These are phyloP conservation scores for Nothomitra cinnamomea DNA, from an alignment of 2,329 filamentous ascomycete genomes.

Conservation along the genomic window DNA sequence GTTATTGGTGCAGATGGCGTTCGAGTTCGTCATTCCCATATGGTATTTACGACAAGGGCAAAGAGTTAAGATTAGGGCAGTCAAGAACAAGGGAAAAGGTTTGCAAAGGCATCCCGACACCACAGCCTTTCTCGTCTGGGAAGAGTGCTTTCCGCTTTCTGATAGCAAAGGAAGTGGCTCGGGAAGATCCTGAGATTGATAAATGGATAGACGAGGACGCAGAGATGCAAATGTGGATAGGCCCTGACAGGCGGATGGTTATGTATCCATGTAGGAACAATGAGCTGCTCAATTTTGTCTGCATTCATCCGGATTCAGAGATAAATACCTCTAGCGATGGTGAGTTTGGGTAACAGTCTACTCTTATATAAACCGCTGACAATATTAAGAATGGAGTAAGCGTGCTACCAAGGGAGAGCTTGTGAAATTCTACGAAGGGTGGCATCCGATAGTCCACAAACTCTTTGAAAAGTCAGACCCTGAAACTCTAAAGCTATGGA, in stretches of 20 bases:
- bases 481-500: slow-evolving; percentile 36
- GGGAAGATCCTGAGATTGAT: slow-evolving; percentile 20
- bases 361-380: not conserved
- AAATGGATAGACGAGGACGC: slow-evolving; percentile 17
- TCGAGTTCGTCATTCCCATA: slow-evolving; percentile 18
- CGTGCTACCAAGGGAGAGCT: slow-evolving; percentile 22
- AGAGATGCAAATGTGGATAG: slow-evolving; percentile 25
- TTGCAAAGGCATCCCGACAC: no score
- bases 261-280: slow-evolving; percentile 32
- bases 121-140: slow-evolving; percentile 27
- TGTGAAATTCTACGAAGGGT: slow-evolving; percentile 25
- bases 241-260: slow-evolving; percentile 26
- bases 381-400: slow-evolving; percentile 23
- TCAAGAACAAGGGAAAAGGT: no score
- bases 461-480: slow-evolving; percentile 28
- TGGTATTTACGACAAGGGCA: slow-evolving; percentile 14
- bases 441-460: slow-evolving; percentile 24
- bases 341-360: slow-evolving; percentile 10
- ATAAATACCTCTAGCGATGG: slow-evolving; percentile 20
- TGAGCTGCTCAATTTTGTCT: slow-evolving; percentile 31
- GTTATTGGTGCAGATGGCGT: slow-evolving; percentile 39
- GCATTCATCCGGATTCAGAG: slow-evolving; percentile 32
- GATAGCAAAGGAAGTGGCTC: slow-evolving; percentile 18
- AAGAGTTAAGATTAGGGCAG: slow-evolving; percentile 15
- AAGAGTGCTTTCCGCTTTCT: slow-evolving; percentile 42